Evolutionary conservation across 176 grass and related monocot genomes (phyloP), one percentile per base, ranked within the genome.

Genomic region (Ensete glaucum): DNA sequence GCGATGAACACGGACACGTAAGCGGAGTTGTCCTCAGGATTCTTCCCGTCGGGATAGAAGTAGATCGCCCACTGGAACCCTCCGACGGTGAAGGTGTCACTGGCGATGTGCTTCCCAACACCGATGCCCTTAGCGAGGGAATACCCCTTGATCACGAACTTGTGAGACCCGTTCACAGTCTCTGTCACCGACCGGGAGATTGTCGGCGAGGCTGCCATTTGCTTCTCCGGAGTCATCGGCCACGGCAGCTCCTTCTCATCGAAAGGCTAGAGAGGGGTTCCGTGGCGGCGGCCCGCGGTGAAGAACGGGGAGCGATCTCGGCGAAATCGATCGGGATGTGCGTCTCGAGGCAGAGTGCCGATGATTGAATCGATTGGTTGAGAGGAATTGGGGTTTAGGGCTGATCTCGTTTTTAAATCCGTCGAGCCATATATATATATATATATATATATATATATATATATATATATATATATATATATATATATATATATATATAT

Each of bases 1-100:
- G 87, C 94, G 79, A 98, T 91, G 83, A 91, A 98, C 52, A 98
- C 94, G 34, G 94, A 98, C 62, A 98, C 90, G 76, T 93, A 98
- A 52, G 72, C 69, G 50, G 90, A 89, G 74, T 93, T 93, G 81
- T 98, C 94, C 85, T 97, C 94, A 16, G 90, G 90, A 74, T 93
- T 91, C 86, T 93, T 93, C 68, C 94, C 94, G 54, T 98, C 94
- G 8, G 94, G 94, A 56, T 93, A 98, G 79, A 98, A 98, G 83
- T 91, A 93, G 87, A 98, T 91, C 54, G 84, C 86, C 94, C 94
- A 98, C 88, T 93, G 84, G 83, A 91, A 89, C 0, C 94, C 94
- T 0, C 88, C 94, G 19, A 98, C 88, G 15, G 90, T 80, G 82
- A 98, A 98, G 81, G 88, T 91, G 68, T 93, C 94, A 75, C 94